phyloP scores from a whole-genome alignment of 129 eudicot species.

The Artemisia tridentata region DNA sequence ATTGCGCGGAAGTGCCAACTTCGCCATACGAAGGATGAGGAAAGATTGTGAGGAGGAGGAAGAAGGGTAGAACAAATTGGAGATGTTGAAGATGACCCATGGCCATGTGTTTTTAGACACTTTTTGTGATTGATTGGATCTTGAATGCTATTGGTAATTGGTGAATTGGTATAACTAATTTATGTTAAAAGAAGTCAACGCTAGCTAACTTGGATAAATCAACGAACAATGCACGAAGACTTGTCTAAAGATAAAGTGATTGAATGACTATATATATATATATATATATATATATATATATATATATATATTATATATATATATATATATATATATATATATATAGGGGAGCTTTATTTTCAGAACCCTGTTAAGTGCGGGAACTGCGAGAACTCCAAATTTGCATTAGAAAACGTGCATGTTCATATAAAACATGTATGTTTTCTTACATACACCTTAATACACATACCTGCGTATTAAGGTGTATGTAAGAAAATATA shows the following conservation, averaged over 20 bases:
- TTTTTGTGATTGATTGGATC: slow-evolving; percentile 11
- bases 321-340: too few relatives aligned
- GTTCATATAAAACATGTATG: too few relatives aligned
- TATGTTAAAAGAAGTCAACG: not conserved
- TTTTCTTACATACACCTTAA: too few relatives aligned
- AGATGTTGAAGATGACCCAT: slow-evolving; percentile 1
- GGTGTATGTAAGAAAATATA: too few relatives aligned
- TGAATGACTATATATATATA: not conserved
- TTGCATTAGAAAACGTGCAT: too few relatives aligned
- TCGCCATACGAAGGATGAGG: slow-evolving; percentile 36
- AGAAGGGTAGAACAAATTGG: not conserved
- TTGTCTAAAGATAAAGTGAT: not conserved
- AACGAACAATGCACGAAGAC: not conserved
- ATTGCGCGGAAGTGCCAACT: slow-evolving; percentile 54
- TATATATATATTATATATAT: too few relatives aligned
- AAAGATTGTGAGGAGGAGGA: slow-evolving; percentile 14
- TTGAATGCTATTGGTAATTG: not conserved
- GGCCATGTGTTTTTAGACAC: not conserved
- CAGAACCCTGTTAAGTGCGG: too few relatives aligned
- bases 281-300: too few relatives aligned
- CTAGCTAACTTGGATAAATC: slow-evolving; percentile 6
- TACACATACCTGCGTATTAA: too few relatives aligned
- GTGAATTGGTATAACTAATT: too few relatives aligned
- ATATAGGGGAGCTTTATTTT: too few relatives aligned
- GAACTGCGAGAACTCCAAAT: too few relatives aligned